phyloP scores from a whole-genome alignment of 257 asterid species.

The Lycium barbarum region DNA sequence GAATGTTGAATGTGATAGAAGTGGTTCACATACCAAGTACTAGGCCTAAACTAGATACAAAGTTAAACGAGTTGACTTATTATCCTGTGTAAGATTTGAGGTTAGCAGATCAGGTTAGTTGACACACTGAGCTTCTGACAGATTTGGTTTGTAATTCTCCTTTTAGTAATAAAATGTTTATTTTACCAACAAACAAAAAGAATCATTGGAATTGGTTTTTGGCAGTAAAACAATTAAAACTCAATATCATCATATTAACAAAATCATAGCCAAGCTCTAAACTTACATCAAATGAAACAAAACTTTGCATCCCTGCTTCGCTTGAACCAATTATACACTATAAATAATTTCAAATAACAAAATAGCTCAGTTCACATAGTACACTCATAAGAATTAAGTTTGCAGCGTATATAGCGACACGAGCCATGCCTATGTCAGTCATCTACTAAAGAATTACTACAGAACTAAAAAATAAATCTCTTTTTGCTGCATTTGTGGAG shows the following conservation, averaged over 20 bases:
- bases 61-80: too few relatives aligned
- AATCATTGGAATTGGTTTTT: not conserved
- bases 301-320: not conserved
- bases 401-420: not conserved
- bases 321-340: constrained; percentile 12
- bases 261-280: not conserved
- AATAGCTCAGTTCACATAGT: not conserved
- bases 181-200: too few relatives aligned
- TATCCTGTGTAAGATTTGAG: too few relatives aligned
- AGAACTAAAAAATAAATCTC: not conserved
- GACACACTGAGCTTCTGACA: too few relatives aligned
- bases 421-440: not conserved
- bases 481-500: not conserved
- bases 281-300: not conserved
- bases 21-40: too few relatives aligned
- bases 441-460: not conserved
- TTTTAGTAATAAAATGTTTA: too few relatives aligned
- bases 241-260: not conserved
- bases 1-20: too few relatives aligned
- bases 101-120: too few relatives aligned
- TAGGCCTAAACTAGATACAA: too few relatives aligned
- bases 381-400: not conserved
- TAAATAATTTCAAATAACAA: not conserved
- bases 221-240: not conserved
- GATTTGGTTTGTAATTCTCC: too few relatives aligned